Base-by-base conservation (phyloP, 192 early-diverging fungal genomes). In the Dispira parvispora region DNA sequence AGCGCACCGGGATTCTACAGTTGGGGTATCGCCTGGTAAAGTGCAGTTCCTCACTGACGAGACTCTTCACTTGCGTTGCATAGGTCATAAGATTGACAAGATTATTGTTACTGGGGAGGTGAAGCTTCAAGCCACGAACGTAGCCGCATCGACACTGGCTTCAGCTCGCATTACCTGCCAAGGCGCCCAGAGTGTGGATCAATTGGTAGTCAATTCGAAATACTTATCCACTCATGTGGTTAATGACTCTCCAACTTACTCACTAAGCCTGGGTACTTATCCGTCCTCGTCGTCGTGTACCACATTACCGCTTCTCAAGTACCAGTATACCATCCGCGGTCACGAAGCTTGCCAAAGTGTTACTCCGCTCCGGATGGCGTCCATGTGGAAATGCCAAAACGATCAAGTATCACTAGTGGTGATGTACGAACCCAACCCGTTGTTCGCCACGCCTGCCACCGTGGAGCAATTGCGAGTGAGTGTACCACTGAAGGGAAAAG, bases 61-160 rank as follows among this genome's bases (percentile, higher is more conserved):
- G n/a, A 4, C 20, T 8, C 28, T 57, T 6, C 55, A 57, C 43
- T 26, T 32, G n/a, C 55, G 55, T 6, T 27, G 55, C 28, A 11
- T 38, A 38, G 20, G 28, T 10, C 28, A 28, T 6, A 38, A 38
- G 5, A 38, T 57, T 3, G 55, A 57, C 25, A 57, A 57, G 55
- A 13, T 57, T 6, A 57, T 57, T 57, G 23, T 57, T 8, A 57
- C 55, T 8, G 55, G 55, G 13, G 55, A 57, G 23, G 28, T 57
- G 11, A 21, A 32, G 23, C 26, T 57, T 8, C 4, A 8, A 11
- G 28, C 43, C 9, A 6, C 6, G 23, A 11, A 32, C 23, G 23
- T 57, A 8, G 8, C 25, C 8, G 25, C 16, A 32, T 3, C 8
- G 4, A 38, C 27, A 42, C 5, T 57, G 9, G 5, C 4, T 6